phyloP scores from a whole-genome alignment of 2,329 filamentous ascomycete genomes.

The Fusarium sp. region DNA sequence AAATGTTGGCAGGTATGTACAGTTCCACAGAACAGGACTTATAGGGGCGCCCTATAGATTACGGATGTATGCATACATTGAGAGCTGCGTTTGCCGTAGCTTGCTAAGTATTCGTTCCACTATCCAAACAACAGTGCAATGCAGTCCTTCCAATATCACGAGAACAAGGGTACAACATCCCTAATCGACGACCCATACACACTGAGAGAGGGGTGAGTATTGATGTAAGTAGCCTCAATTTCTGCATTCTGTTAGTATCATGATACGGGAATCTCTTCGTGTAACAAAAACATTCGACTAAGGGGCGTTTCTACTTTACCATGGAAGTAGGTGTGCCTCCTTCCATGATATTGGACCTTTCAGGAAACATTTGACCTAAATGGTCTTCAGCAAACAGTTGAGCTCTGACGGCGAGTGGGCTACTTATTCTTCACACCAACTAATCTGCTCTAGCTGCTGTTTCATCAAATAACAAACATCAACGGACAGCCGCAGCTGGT shows the following conservation, averaged over 20 bases:
- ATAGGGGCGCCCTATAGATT: background rate
- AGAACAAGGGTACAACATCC: background rate
- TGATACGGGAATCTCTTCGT: too few species aligned
- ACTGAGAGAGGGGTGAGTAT: background rate
- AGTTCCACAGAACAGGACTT: background rate
- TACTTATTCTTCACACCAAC: background rate
- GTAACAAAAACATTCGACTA: too few species aligned
- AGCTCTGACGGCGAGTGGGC: background rate
- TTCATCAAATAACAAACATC: constrained; percentile 11
- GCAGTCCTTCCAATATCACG: background rate
- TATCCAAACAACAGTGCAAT: background rate
- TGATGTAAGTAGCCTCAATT: too few species aligned
- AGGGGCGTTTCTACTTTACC: too few species aligned
- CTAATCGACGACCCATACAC: background rate
- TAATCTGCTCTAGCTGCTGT: background rate
- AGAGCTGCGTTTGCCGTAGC: background rate
- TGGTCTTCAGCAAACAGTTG: background rate
- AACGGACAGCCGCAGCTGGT: constrained; percentile 15
- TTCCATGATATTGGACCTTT: too few species aligned
- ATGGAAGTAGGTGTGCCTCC: too few species aligned
- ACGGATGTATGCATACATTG: background rate
- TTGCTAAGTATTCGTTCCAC: background rate
- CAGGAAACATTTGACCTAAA: too few species aligned
- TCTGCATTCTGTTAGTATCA: too few species aligned
- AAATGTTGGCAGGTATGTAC: background rate